Base-by-base conservation (phyloP, 306 rosid genomes). In the Rosa persica region DNA sequence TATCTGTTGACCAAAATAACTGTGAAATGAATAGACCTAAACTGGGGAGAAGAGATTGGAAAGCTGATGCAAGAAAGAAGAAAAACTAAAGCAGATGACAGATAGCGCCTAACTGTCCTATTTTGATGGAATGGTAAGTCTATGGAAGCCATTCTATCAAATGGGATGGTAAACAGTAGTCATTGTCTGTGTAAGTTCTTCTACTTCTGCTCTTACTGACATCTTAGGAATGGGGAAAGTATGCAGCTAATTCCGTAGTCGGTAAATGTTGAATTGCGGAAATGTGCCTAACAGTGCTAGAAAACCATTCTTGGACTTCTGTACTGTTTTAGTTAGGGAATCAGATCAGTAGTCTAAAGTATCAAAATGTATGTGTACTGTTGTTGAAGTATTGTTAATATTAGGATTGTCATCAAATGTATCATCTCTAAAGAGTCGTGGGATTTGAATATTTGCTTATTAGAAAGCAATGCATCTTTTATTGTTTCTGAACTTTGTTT, bases 61-160 rank as follows among this genome's bases (percentile, higher is more conserved):
- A 92, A 86, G 96, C 95, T 42, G 97, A 94, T 78, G 97, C 97
- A 36, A 92, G 98, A 87, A 92, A 83, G 84, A 89, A 84, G 89
- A 89, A 75, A 68, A 85, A 74, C 83, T 87, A 80, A 87, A 72
- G 67, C 70, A 74, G 78, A 79, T 67, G 80, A 62, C 72, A 58
- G 82, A 80, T 40, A 71, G 58, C 15, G 72, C 44, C 72, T 25
- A 70, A 48, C 52, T 79, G 6, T 40, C 39, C 71, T 19, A 61
- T 66, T 57, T 8, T 46, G 10, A 43, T 66, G 80, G 74, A 38
- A 13, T 62, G 82, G 39, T 52, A 66, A 78, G 39, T 44, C 11
- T 27, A 8, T 39, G 61, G 38, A 48, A 27, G 20, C 23, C 22
- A 65, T 65, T 36, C 44, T n/a, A 65, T 36, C 42, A 38, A 65